Base-by-base conservation (phyloP, 176 grass and related monocot species). In the Oryza punctata region DNA sequence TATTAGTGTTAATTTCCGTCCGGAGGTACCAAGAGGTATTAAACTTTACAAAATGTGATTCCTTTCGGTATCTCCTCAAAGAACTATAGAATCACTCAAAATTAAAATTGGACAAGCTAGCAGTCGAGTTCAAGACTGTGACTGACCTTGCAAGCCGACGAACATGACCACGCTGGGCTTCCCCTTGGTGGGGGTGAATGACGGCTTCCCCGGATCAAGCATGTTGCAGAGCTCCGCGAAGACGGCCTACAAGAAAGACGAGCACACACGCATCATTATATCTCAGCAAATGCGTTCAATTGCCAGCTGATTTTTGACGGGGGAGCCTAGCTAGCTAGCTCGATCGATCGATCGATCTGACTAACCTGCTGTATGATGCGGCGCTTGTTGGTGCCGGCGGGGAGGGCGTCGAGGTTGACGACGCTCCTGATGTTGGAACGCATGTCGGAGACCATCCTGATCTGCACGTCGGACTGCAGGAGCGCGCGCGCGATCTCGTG, bases 161-260 rank as follows among this genome's bases (percentile, higher is more conserved):
- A 94, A 91, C 89, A 94, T 94, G 43, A 94, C 65, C 57, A 94
- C 92, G 28, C 87, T 91, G 23, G 89, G 28, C 63, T 94, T 91
- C 40, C 84, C 89, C 47, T 94, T 94, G 86, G 91, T 94, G 1
- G 89, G 92, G 86, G 73, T 46, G 75, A 94, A 94, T 4, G 92
- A 84, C 21, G 89, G 72, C 80, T 91, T 89, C 30, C 92, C 92
- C 69, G 92, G 89, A 86, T 94, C 92, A 23, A 94, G 80, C 84
- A 94, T 94, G 28, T 94, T 94, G 84, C 92, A 94, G 12, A 91
- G 87, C 77, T 91, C 92, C 63, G 83, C 84, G 69, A 89, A 94
- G 59, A 94, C 79, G 24, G 92, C 35, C 35, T 37, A 37, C 89
- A 89, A 89, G 19, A 33, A 63, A 4, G 2, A 13, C 10, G 8